A percentile compares a stretch with the other conserved stretches of the same genome.
These are phyloP conservation scores for Talaromyces adpressus DNA, from an alignment of 495 filamentous ascomycete genomes.

Conservation along the genomic window DNA sequence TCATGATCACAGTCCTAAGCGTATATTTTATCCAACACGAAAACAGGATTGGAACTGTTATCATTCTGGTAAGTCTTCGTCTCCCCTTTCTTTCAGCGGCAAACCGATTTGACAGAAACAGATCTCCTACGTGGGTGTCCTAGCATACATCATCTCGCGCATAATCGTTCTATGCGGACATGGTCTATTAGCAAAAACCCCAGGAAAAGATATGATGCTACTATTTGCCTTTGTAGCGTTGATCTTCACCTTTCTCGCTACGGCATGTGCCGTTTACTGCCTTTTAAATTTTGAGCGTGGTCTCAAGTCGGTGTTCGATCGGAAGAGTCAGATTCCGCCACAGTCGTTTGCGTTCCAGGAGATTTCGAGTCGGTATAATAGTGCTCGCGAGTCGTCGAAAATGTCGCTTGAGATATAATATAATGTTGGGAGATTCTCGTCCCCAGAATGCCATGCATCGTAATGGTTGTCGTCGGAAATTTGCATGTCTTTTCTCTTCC, in stretches of 20 bases:
- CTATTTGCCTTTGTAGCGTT: not conserved
- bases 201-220: not conserved
- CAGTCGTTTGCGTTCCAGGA: not conserved
- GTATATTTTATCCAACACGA: not conserved
- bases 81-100: not conserved
- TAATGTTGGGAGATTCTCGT: too few relatives aligned
- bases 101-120: not conserved
- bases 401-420: not conserved
- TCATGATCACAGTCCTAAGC: slow-evolving; percentile 12
- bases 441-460: too few relatives aligned
- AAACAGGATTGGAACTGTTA: not conserved
- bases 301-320: not conserved
- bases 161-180: not conserved
- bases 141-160: not conserved
- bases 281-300: not conserved
- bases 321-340: not conserved
- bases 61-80: not conserved
- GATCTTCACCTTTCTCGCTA: not conserved
- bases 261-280: not conserved
- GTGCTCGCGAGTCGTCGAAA: not conserved
- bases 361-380: not conserved
- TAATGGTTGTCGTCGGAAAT: too few relatives aligned
- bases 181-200: not conserved
- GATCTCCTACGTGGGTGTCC: not conserved
- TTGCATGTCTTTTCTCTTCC: too few relatives aligned